Base-by-base conservation (phyloP, 148 eudicot genomes). In the Arctostaphylos glauca region DNA sequence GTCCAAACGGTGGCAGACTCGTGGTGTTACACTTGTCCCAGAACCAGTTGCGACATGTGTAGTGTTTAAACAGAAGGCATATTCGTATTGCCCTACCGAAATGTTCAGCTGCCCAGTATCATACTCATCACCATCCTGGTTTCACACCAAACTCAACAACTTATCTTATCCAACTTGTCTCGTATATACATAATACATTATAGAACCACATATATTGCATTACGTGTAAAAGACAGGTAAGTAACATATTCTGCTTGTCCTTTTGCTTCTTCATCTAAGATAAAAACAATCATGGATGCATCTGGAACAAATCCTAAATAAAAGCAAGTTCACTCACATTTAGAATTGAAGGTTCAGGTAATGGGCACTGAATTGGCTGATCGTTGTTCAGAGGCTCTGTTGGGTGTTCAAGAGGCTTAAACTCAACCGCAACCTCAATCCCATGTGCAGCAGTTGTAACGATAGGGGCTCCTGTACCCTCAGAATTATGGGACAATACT, bases 381-480 rank as follows among this genome's bases (percentile, higher is more conserved):
- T 96, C 99, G 80, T 81, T 88, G 84, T 94, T 91, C 25, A 90
- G 84, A 77, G 99, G 98, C 86, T 93, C 98, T 4, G 81, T 82
- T 1, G 99, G 99, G 84, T 91, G 93, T 50, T 96, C 98, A 74
- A 94, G 90, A 0, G 98, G 99, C 80, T 90, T 96, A 81, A 96
- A 94, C 86, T 94, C 98, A 43, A 90, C 83, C 2, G 93, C 90
- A 3, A 87, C 83, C 88, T 92, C 92, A 77, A 94, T 80, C 7
- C 96, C 98, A 79, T 93, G 93, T 67, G 87, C 82, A 8, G 79
- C 79, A 74, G 83, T 84, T 46, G 83, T 70, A 44, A 74, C 80
- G 76, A 81, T 62, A 73, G 80, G 79, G n/a, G 86, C 82, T 54
- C 68, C 86, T 2, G 80, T 68, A 12, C 84, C 88, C 81, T 86